Percentiles rank a stretch among this genome's conserved stretches.
Evolutionary conservation across 1,284 basidiomycete species (phyloP).

Genomic region (Pholiota adiposa): DNA sequence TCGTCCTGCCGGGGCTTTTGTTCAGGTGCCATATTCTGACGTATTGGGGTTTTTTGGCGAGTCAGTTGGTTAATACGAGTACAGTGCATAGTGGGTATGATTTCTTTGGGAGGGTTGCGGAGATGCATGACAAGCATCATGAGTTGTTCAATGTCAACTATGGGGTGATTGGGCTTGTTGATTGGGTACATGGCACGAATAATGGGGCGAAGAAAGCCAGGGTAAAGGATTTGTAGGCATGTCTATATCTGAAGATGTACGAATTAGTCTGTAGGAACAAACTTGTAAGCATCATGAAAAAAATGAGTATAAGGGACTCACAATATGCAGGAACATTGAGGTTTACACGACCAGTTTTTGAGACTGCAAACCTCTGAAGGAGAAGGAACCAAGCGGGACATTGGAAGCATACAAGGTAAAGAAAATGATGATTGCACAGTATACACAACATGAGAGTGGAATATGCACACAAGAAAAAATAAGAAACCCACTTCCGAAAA

Average conservation of each 20-base stretch:
- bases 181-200: conserved; percentile 11
- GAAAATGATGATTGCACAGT: conserved; percentile 2
- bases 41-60: conserved; percentile 12
- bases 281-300: no score
- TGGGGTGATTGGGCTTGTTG: conserved; percentile 7
- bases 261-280: not conserved
- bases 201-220: not conserved
- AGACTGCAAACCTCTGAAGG: not conserved
- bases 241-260: not conserved
- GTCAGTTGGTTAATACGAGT: conserved; percentile 5
- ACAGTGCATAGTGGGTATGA: conserved; percentile 15
- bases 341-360: not conserved
- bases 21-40: conserved; percentile 9
- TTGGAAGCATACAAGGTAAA: not conserved
- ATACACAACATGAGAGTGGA: conserved; percentile 2
- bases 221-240: not conserved
- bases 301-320: not conserved
- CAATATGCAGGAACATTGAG: no score
- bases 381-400: not conserved
- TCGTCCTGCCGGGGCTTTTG: conserved; percentile 3
- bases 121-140: conserved; percentile 12
- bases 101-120: conserved; percentile 7
- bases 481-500: not conserved
- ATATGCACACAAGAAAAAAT: not conserved
- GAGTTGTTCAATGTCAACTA: conserved; percentile 10